Evolutionary conservation across 192 early-diverging fungal genomes (phyloP).

Genomic region (Podila horticola): DNA sequence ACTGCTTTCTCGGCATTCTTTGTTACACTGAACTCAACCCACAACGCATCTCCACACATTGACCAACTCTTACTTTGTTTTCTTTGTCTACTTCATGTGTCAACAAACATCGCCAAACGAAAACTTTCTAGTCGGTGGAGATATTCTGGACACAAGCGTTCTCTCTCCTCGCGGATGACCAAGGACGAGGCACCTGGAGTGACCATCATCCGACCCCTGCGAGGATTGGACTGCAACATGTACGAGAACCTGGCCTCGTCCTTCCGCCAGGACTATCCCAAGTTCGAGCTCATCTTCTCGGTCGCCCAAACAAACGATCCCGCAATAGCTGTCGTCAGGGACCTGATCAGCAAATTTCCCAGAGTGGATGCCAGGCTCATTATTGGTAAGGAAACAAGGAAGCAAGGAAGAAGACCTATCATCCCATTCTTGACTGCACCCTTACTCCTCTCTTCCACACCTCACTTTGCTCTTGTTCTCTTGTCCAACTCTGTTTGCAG

Average conservation of each 20-base stretch:
- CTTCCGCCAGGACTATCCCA: slow-evolving; percentile 88
- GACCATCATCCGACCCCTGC: slow-evolving; percentile 93
- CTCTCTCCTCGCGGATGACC: slow-evolving; percentile 52
- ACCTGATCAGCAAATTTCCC: slow-evolving; percentile 77
- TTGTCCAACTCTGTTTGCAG: neutral
- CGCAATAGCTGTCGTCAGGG: slow-evolving; percentile 75
- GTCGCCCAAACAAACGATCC: slow-evolving; percentile 88
- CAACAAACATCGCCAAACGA: neutral
- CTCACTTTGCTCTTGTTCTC: neutral
- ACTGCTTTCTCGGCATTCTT: neutral
- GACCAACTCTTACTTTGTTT: neutral
- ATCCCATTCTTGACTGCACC: neutral
- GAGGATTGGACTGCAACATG: slow-evolving; percentile 90
- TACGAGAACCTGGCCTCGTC: slow-evolving; percentile 85
- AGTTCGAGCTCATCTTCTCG: slow-evolving; percentile 91
- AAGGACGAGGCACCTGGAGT: slow-evolving; percentile 73
- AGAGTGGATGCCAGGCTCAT: slow-evolving; percentile 81
- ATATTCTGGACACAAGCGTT: slow-evolving; percentile 41
- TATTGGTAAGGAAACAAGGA: slow-evolving; percentile 65
- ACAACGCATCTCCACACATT: neutral
- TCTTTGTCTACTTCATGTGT: neutral
- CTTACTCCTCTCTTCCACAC: neutral
- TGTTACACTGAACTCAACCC: neutral
- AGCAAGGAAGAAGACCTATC: neutral
- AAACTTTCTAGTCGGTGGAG: slow-evolving; percentile 26